These are phyloP conservation scores for Carex cristatella DNA, from an alignment of 176 grass and related monocot species.

Conservation along the genomic window DNA sequence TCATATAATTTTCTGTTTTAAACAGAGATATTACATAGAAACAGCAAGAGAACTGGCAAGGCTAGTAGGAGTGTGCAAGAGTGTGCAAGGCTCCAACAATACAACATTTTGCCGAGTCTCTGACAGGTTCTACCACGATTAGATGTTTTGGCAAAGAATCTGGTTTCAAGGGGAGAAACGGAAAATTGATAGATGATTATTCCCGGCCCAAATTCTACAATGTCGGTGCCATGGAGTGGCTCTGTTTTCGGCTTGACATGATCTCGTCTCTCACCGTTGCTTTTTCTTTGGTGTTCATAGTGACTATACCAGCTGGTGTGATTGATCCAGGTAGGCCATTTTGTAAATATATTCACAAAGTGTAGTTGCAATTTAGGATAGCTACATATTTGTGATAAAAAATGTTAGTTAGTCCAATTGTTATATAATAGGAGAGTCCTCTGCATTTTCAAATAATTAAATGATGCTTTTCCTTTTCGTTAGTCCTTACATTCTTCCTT, in stretches of 20 bases:
- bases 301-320: constrained; percentile 32
- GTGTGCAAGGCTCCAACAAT: constrained; percentile 84
- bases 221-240: constrained; percentile 59
- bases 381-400: neutral
- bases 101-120: constrained; percentile 88
- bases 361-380: neutral
- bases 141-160: constrained; percentile 73
- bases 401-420: neutral
- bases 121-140: constrained; percentile 75
- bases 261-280: constrained; percentile 53
- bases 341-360: neutral
- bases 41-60: constrained; percentile 66
- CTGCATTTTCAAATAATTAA: neutral
- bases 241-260: constrained; percentile 61
- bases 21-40: constrained; percentile 72
- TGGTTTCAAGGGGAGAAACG: constrained; percentile 54
- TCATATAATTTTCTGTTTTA: constrained; percentile 7
- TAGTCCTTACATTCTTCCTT: neutral
- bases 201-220: constrained; percentile 70
- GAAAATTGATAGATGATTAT: constrained; percentile 54
- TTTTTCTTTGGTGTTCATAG: constrained; percentile 41
- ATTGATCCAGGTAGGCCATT: constrained; percentile 48
- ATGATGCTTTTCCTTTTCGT: neutral
- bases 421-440: neutral
- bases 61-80: constrained; percentile 63